Conservation (phyloP, 2,329 filamentous ascomycete genomes). For the Aspergillus tamarii region DNA sequence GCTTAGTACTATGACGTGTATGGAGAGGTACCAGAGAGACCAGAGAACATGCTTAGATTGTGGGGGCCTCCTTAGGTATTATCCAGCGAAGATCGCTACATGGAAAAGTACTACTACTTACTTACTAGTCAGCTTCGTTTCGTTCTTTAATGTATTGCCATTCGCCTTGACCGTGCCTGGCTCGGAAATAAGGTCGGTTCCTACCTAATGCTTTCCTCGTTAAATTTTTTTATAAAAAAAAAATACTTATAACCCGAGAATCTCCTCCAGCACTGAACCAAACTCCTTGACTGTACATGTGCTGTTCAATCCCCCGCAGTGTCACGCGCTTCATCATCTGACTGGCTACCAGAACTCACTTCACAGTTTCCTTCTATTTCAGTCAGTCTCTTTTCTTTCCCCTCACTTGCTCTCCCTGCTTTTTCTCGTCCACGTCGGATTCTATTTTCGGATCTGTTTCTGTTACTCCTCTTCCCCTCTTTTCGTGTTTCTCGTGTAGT, state of each 20-base stretch:
- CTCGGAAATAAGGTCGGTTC: conserved; percentile 2
- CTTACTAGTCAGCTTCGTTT: background rate
- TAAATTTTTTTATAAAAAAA: background rate
- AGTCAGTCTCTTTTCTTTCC: conserved; percentile 2
- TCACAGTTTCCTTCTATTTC: conserved; percentile 1
- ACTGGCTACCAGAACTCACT: conserved; percentile 4
- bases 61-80: background rate
- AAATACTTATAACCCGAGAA: conserved; percentile 1
- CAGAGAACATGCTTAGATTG: background rate
- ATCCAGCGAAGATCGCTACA: conserved; percentile 4
- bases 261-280: background rate
- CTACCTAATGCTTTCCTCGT: background rate
- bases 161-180: background rate
- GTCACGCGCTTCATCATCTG: conserved; percentile 9
- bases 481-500: background rate
- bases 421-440: conserved; percentile 16
- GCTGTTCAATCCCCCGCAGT: conserved; percentile 3
- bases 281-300: background rate
- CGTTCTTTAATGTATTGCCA: background rate
- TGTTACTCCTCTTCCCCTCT: conserved; percentile 10
- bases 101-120: background rate
- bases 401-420: conserved; percentile 12
- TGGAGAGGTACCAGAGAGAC: background rate
- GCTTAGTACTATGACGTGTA: background rate
- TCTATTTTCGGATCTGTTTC: conserved; percentile 5